These are phyloP conservation scores for Neopestalotiopsis sp. DNA, from an alignment of 2,329 filamentous ascomycete genomes.

Conservation along the genomic window DNA sequence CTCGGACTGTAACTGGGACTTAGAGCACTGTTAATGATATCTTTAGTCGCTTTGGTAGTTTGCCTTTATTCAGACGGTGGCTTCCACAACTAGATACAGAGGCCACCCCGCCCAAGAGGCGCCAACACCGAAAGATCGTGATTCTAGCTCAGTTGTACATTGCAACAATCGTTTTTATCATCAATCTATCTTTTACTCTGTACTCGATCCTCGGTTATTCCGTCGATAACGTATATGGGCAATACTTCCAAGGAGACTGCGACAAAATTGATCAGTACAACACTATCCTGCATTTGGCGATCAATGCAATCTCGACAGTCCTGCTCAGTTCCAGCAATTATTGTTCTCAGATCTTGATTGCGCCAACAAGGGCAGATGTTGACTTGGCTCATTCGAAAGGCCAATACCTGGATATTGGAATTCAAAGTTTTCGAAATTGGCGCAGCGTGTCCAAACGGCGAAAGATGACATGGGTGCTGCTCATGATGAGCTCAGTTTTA, in stretches of 20 bases:
- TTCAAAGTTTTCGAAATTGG: not conserved
- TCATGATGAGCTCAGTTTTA: not conserved
- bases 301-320: not conserved
- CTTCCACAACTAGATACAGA: not conserved
- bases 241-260: not conserved
- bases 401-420: conserved; percentile 1
- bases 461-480: not conserved
- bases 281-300: not conserved
- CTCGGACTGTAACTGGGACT: not conserved
- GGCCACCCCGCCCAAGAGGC: not conserved
- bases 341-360: not conserved
- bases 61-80: not conserved
- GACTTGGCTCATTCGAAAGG: not conserved
- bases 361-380: conserved; percentile 8
- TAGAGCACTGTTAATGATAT: not conserved
- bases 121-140: not conserved
- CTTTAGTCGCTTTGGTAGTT: not conserved
- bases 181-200: not conserved
- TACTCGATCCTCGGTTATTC: not conserved
- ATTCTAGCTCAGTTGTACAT: not conserved
- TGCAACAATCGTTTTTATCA: not conserved
- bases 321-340: not conserved
- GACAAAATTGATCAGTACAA: not conserved
- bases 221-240: not conserved
- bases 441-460: not conserved